These are phyloP conservation scores for Colletotrichum eleusines DNA, from an alignment of 2,329 filamentous ascomycete species.

Conservation along the genomic window DNA sequence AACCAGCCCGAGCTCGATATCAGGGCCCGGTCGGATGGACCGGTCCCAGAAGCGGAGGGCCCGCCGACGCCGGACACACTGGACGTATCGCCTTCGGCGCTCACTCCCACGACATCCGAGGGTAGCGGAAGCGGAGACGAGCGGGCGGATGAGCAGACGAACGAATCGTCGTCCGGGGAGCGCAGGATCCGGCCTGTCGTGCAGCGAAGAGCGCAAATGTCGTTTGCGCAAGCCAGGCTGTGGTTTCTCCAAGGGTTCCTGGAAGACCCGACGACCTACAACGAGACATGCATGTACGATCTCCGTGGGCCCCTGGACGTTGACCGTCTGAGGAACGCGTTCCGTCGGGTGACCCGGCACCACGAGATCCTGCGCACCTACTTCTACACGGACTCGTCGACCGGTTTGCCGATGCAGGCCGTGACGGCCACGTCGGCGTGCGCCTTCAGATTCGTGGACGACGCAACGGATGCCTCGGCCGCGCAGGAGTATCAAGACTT, in stretches of 20 bases:
- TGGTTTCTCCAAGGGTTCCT: conserved; percentile 54
- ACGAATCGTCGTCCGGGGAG: not conserved
- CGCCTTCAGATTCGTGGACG: conserved; percentile 9
- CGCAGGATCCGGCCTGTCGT: not conserved
- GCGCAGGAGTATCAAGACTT: not conserved
- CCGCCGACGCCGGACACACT: not conserved
- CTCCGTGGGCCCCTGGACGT: conserved; percentile 51
- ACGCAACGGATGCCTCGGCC: not conserved
- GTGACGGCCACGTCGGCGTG: conserved; percentile 12
- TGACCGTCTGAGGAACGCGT: conserved; percentile 49
- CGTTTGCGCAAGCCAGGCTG: conserved; percentile 56
- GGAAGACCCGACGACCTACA: conserved; percentile 55
- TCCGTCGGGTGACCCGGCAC: conserved; percentile 46
- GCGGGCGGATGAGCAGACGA: not conserved
- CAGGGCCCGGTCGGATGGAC: too few relatives aligned
- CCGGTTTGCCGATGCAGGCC: conserved; percentile 6
- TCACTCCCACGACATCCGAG: not conserved
- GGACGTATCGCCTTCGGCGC: not conserved
- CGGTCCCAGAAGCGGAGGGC: too few relatives aligned
- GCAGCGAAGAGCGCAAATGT: conserved; percentile 46
- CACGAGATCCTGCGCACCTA: conserved; percentile 53
- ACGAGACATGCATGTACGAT: conserved; percentile 50
- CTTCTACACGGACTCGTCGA: conserved; percentile 42
- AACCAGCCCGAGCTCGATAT: too few relatives aligned
- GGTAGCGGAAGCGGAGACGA: too few relatives aligned